Evolutionary conservation across 768 basidiomycete genomes (phyloP).

Genomic region (Atractiella rhizophila): DNA sequence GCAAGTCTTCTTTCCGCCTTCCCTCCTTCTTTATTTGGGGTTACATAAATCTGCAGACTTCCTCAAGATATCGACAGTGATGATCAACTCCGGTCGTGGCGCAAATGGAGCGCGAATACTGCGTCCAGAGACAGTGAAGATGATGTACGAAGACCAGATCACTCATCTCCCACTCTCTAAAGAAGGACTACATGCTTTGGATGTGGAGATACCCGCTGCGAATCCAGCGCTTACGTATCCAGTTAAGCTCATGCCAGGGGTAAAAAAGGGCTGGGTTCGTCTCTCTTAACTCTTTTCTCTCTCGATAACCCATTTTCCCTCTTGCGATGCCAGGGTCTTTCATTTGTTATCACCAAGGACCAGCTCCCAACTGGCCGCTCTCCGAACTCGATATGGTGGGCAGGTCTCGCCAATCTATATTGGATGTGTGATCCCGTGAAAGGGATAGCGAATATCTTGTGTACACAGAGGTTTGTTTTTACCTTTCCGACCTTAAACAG

Average conservation of each 20-base stretch:
- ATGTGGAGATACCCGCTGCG: too few species aligned
- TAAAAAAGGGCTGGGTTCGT: too few species aligned
- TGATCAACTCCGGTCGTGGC: conserved; percentile 7
- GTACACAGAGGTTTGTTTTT: conserved; percentile 2
- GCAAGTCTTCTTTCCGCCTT: too few species aligned
- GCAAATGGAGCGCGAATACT: conserved; percentile 9
- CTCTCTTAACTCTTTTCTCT: too few species aligned
- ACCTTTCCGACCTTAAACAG: too few species aligned
- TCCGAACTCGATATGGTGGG: background rate
- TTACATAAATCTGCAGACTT: background rate
- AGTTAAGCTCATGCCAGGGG: too few species aligned
- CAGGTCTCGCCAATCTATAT: conserved; percentile 4
- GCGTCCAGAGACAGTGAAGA: conserved; percentile 6
- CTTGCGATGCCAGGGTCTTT: background rate
- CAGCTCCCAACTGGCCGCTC: background rate
- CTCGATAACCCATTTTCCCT: too few species aligned
- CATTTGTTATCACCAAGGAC: background rate
- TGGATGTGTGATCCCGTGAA: conserved; percentile 8
- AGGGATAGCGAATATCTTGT: conserved; percentile 4
- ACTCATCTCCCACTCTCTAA: background rate
- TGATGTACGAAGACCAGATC: conserved; percentile 6
- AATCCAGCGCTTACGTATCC: too few species aligned
- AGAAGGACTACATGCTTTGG: too few species aligned
- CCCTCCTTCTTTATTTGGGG: too few species aligned
- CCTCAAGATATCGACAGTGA: conserved; percentile 1